Evolutionary conservation across 1,139 yeast genomes (phyloP), one percentile per base, ranked within the genome.

Genomic region (Yamadazyma dushanensis): DNA sequence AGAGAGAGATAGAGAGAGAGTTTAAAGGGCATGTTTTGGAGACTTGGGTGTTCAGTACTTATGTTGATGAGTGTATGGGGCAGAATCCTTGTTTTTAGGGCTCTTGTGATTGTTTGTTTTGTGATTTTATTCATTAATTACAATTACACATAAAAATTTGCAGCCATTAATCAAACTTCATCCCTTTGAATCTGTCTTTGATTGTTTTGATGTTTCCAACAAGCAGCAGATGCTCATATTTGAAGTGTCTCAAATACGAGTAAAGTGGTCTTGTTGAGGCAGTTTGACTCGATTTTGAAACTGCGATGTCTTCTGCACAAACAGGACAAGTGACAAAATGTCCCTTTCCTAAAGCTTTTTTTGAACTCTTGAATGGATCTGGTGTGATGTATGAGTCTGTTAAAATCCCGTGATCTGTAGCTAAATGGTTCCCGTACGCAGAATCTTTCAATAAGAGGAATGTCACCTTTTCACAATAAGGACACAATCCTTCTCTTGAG

Each of bases 381-480:
- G 66, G 66, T 2, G 53, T 47, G 13, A 58, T 34, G 39, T 45
- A 59, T 26, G 53, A 48, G 32, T 57, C 56, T 13, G 60, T 49
- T 23, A 43, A 49, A 20, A 65, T 45, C 1, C 71, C 71, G 43
- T 65, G 70, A 27, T 52, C 49, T 32, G 50, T 51, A 8, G 63
- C 59, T 37, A 64, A 45, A 38, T 65, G 71, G 34, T 62, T 66
- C 1, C 63, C 56, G 37, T 64, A 65, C 20, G 58, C 53, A 4
- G 66, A 58, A 22, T 56, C 59, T 41, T 61, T 63, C 35, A 62
- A 49, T 29, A 58, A 55, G 40, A 45, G 51, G 45, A 65, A 64
- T 26, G 34, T 38, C 9, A 56, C 26, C 3, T 52, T 50, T 8
- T 50, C 49, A 44, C 71, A 65, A 37, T 53, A 65, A 3, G 68